These are phyloP conservation scores for Oryza longistaminata DNA, from an alignment of 176 grass and related monocot species.

Conservation along the genomic window DNA sequence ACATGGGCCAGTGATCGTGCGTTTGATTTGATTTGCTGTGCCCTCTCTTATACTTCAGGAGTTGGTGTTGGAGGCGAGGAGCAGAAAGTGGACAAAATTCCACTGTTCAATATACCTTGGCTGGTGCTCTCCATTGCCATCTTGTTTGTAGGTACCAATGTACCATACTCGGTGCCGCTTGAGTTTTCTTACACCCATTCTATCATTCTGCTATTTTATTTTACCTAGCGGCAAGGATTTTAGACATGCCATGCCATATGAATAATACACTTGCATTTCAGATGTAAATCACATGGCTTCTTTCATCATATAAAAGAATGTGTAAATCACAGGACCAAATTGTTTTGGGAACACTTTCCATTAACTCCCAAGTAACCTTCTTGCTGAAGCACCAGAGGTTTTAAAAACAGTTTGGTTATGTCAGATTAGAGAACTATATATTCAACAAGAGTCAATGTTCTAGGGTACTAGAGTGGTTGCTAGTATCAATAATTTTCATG, in stretches of 20 bases:
- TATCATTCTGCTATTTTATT: background rate
- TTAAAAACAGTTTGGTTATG: background rate
- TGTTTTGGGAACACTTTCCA: background rate
- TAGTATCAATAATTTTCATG: conserved; percentile 26
- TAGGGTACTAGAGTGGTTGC: conserved; percentile 1
- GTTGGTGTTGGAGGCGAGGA: conserved; percentile 97
- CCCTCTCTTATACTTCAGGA: conserved; percentile 53
- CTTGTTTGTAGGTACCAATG: conserved; percentile 97
- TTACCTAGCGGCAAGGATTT: background rate
- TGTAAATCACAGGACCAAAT: background rate
- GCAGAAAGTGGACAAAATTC: conserved; percentile 75
- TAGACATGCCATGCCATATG: background rate
- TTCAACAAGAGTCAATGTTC: background rate
- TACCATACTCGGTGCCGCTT: conserved; percentile 56
- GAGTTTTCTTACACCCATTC: background rate
- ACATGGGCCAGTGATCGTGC: background rate
- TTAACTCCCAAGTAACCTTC: background rate
- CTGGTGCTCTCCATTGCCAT: conserved; percentile 68
- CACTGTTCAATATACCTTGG: conserved; percentile 83
- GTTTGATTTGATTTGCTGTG: conserved; percentile 17
- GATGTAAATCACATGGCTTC: background rate
- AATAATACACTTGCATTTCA: background rate
- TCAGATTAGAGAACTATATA: background rate
- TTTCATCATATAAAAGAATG: too few species aligned
- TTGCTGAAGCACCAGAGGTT: background rate